phyloP scores from a whole-genome alignment of 2,329 filamentous ascomycete species.

The Thyridium curvatum region DNA sequence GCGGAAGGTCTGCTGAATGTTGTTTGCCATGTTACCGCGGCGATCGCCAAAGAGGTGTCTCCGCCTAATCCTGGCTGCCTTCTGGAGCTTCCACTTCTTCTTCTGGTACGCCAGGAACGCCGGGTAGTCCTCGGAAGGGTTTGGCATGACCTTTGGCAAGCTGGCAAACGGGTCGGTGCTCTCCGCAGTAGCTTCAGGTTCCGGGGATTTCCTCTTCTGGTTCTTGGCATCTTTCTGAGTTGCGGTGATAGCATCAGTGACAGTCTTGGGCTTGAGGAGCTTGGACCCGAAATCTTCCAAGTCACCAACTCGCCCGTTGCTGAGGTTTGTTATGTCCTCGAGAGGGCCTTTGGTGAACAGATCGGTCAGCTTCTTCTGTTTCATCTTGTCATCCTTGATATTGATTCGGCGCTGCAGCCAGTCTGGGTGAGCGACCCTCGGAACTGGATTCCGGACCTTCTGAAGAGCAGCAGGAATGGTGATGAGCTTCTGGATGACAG shows the following conservation, averaged over 20 bases:
- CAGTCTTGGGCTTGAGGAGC: constrained; percentile 58
- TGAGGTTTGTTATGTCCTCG: constrained; percentile 65
- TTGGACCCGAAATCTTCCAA: constrained; percentile 73
- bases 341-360: constrained; percentile 72
- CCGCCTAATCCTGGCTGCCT: constrained; percentile 76
- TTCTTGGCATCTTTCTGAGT: constrained; percentile 47
- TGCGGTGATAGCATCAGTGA: constrained; percentile 44
- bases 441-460: constrained; percentile 90
- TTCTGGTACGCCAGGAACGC: constrained; percentile 93
- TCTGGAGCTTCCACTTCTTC: constrained; percentile 97
- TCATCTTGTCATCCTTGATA: constrained; percentile 92
- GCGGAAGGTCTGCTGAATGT: constrained; percentile 68
- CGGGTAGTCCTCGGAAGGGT: constrained; percentile 77
- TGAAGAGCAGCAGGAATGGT: constrained; percentile 96
- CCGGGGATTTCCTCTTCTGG: constrained; percentile 70
- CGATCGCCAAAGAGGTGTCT: constrained; percentile 91
- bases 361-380: constrained; percentile 98
- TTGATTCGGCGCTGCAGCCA: constrained; percentile 94
- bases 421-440: constrained; percentile 87
- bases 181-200: constrained; percentile 44
- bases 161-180: constrained; percentile 72
- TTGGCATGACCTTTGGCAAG: constrained; percentile 78
- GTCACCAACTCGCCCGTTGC: constrained; percentile 51
- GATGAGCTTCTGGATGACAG: constrained; percentile 97
- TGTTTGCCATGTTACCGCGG: constrained; percentile 50